Base-by-base conservation (phyloP, 148 eudicot genomes). In the Rhododendron mucronatum region DNA sequence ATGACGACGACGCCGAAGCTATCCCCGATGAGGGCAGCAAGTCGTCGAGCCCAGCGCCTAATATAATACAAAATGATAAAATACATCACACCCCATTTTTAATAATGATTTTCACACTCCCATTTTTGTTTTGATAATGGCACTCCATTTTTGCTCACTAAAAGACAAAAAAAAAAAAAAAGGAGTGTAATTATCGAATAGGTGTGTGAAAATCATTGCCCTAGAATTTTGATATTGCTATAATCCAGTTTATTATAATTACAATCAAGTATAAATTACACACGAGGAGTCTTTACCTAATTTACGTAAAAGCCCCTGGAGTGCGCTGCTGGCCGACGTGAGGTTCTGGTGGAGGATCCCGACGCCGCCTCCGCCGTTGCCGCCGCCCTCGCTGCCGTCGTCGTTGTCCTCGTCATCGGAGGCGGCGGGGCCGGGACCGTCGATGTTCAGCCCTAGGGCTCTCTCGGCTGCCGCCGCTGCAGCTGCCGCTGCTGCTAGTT, bases 311-410 rank as follows among this genome's bases (percentile, higher is more conserved):
- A 97, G 88, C 41, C 99, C 99, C 83, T 97, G 99, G 20, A 97
- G 94, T 26, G 99, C 99, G 86, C 98, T 97, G 55, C 98, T 95
- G 5, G 99, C 99, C 44, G 98, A 94, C 79, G 95, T 95, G 80
- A 97, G 87, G 85, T 97, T 97, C 84, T 93, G 96, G 83, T 94
- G 98, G 82, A 97, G 86, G 20, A 95, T 84, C 23, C 99, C 95
- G 28, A 87, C 96, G 28, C 96, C 95, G 3, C 92, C 96, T n/a
- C 96, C 96, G 3, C 92, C 74, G 6, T 33, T 33, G 12, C 33
- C 74, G 28, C 28, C 96, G 2, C 92, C 99, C 11, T 91, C 97
- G 9, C 91, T 96, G 18, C 91, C 89, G 65, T 93, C 97, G 55
- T 90, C 89, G 35, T 93, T 92, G 59, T 93, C 94, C 53, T 96